Evolutionary conservation across 768 basidiomycete genomes (phyloP), one percentile per base, ranked within the genome.

Genomic region (Mycena kentingensis): DNA sequence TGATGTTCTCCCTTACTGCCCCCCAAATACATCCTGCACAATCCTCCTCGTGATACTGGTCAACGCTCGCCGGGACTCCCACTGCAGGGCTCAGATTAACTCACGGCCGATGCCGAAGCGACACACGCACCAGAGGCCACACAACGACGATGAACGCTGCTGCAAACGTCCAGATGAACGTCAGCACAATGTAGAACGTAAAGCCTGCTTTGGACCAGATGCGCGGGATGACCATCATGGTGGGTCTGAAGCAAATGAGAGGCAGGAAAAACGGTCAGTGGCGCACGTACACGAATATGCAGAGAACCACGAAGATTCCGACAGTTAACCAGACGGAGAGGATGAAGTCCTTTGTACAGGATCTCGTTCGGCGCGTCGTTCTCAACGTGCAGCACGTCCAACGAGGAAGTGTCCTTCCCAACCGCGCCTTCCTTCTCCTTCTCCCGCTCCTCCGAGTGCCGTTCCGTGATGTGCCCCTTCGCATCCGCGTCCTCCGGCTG

Each of bases 191-290:
- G 35, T 50, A 51, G 26, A 50, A 51, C 4, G 55, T 56, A 25
- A 56, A 56, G 18, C 49, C 49, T n/a, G 55, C 49, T 49, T 56
- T 56, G 3, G 49, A 51, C 49, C 50, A 56, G n/a, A 56, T 56
- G 31, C 44, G 32, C 4, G 55, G 50, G 3, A 51, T 48, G 3
- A 43, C 55, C 50, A 56, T 56, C 50, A 51, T 32, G 12, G 37
- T 36, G 19, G 55, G 55, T 2, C 49, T 46, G 22, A 24, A 18
- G 34, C 18, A 29, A 38, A 19, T 15, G 29, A n/a, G 13, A 46
- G 19, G 42, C 43, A 21, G 35, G 15, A 12, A 37, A 26, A 36
- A 45, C 5, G 7, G 42, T 24, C 7, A n/a, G 19, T 7, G 35
- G 19, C n/a, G 3, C 27, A 27, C n/a, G n/a, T 41, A 56, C 38